Evolutionary conservation across 805 yeast species (phyloP).

Genomic region (Grigorovia yakushimaensis): DNA sequence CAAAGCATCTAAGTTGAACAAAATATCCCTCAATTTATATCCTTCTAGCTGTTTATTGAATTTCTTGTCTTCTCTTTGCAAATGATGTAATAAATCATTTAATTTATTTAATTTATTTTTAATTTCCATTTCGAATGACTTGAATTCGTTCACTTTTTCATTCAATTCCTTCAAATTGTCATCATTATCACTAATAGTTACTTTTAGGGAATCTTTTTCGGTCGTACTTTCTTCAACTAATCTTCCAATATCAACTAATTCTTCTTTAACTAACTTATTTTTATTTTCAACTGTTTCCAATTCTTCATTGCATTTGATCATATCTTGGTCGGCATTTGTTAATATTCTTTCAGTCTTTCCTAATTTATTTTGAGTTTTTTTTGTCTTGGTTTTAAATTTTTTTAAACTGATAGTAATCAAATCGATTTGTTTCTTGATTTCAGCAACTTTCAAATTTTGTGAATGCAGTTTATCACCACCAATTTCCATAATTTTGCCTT

Average conservation of each 20-base stretch:
- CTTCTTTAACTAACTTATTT: conserved; percentile 27
- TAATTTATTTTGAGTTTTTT: conserved; percentile 56
- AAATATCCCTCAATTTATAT: conserved; percentile 45
- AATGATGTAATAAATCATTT: conserved; percentile 30
- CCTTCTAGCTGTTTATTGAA: conserved; percentile 34
- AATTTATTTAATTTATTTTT: conserved; percentile 54
- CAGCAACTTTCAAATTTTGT: conserved; percentile 75
- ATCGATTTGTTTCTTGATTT: conserved; percentile 57
- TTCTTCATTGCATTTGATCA: conserved; percentile 31
- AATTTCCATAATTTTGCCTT: conserved; percentile 73
- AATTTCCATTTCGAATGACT: conserved; percentile 58
- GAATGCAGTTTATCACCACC: conserved; percentile 82
- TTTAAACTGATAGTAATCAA: conserved; percentile 47
- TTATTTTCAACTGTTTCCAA: conserved; percentile 23
- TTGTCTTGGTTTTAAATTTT: conserved; percentile 43
- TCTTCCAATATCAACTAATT: conserved; percentile 24
- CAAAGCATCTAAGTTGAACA: conserved; percentile 20
- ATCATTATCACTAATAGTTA: conserved; percentile 32
- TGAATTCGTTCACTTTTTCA: conserved; percentile 43
- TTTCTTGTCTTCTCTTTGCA: conserved; percentile 33
- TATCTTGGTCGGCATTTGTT: conserved; percentile 39
- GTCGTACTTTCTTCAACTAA: conserved; percentile 32
- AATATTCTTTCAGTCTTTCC: conserved; percentile 44
- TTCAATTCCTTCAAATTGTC: conserved; percentile 33
- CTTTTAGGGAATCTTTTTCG: conserved; percentile 33